phyloP scores from a whole-genome alignment of 2,329 filamentous ascomycete genomes.

The Epichloe festucae region DNA sequence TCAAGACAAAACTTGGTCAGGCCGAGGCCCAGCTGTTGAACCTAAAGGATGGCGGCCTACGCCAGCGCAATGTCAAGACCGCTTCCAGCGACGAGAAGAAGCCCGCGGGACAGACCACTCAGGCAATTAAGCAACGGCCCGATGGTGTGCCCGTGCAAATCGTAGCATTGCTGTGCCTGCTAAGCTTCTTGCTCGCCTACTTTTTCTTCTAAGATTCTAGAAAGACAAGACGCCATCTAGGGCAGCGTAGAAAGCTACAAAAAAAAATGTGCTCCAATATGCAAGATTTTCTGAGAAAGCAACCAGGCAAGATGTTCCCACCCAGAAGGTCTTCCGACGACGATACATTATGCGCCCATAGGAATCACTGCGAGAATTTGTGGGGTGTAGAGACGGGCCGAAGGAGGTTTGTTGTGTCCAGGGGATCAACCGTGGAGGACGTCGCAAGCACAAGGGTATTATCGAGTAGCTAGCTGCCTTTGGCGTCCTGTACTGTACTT shows the following conservation, averaged over 20 bases:
- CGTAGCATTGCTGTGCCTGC: slow-evolving; percentile 68
- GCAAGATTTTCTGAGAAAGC: no score
- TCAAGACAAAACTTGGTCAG: slow-evolving; percentile 60
- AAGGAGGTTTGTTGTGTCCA: neutral
- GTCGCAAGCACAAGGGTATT: neutral
- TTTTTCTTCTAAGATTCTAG: slow-evolving; percentile 64
- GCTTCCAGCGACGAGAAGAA: slow-evolving; percentile 37
- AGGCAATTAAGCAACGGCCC: slow-evolving; percentile 39
- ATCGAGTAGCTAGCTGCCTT: neutral
- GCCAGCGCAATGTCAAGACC: slow-evolving; percentile 61
- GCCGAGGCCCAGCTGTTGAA: slow-evolving; percentile 61
- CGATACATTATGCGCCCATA: neutral
- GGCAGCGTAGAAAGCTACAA: no score
- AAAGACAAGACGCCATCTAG: neutral
- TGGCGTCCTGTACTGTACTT: slow-evolving; percentile 1
- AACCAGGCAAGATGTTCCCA: no score
- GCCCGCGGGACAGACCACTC: slow-evolving; percentile 34
- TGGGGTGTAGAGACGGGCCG: neutral
- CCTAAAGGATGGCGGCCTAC: slow-evolving; percentile 60
- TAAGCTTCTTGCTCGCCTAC: slow-evolving; percentile 90
- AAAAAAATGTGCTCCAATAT: no score
- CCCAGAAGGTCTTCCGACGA: no score
- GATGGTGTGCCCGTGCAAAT: slow-evolving; percentile 81
- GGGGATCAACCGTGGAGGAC: no score
- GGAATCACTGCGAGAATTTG: no score